Base-by-base conservation (phyloP, 2,329 filamentous ascomycete genomes). In the Aspergillus tamarii region DNA sequence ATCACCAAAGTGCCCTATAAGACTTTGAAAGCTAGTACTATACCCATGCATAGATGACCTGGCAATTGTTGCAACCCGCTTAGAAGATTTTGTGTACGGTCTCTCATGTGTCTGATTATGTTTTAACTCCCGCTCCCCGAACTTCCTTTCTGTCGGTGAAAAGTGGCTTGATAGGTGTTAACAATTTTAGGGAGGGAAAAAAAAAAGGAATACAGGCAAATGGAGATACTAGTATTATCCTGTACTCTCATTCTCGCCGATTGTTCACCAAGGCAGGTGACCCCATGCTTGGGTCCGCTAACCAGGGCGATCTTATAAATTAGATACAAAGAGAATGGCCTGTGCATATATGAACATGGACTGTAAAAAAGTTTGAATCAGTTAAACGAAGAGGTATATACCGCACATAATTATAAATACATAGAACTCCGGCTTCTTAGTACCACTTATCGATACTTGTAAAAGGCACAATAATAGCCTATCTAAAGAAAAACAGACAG, bases 371-470 rank as follows among this genome's bases (percentile, higher is more conserved):
- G 1, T 19, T 11, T 52, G 14, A 50, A 41, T 16, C 43, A 46
- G 50, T 30, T 48, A 59, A 10, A 59, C 41, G 21, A 59, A 59
- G 23, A 26, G 43, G 34, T 59, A 59, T 53, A 59, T 59, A 59
- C 57, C 7, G 10, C 21, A 26, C 26, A 34, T 23, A 30, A 53
- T 39, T 59, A 59, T 59, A 59, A 55, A 28, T 59, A 59, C 57
- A 59, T 41, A 41, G 30, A 59, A n/a, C 23, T 26, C 39, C 39
- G 21, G 23, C 55, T 26, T 41, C 53, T 52, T 32, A 32, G 48
- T 34, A 52, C 30, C 30, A 54, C 36, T 19, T 11, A 54, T 55
- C 11, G n/a, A 55, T 55, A 55, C 30, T n/a, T 11, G 12, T 8
- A 16, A 28, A 23, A 12, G 32, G 48, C 11, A 52, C 26, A 32